These are phyloP conservation scores for Phaeosphaeriaceae sp. DNA, from an alignment of 2,329 filamentous ascomycete species.

Conservation along the genomic window DNA sequence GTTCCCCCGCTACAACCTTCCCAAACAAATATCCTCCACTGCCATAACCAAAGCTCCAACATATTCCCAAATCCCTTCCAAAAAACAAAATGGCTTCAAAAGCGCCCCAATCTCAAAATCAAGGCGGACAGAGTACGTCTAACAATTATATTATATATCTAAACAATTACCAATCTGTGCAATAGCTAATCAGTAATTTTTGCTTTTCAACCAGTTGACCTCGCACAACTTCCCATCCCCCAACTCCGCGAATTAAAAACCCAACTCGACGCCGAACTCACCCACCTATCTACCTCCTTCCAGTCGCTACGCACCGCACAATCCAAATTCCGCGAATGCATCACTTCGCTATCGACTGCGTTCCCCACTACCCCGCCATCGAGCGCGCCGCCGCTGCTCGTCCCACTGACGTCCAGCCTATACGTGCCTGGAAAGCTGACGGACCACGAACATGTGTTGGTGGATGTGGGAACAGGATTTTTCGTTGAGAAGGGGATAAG, in stretches of 20 bases:
- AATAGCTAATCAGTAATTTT: too few relatives aligned
- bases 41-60: slow-evolving; percentile 5
- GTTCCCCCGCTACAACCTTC: slow-evolving; percentile 26
- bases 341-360: slow-evolving; percentile 73
- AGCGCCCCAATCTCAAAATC: slow-evolving; percentile 28
- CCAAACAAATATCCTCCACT: slow-evolving; percentile 17
- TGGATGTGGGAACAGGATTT: slow-evolving; percentile 93
- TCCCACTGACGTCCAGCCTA: slow-evolving; percentile 92
- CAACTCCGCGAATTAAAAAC: slow-evolving; percentile 93
- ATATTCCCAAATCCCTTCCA: slow-evolving; percentile 5
- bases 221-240: slow-evolving; percentile 79
- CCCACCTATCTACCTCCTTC: slow-evolving; percentile 91
- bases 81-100: slow-evolving; percentile 30
- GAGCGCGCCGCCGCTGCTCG: slow-evolving; percentile 68
- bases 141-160: neutral
- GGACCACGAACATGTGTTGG: slow-evolving; percentile 57
- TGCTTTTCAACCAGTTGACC: slow-evolving; percentile 59
- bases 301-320: slow-evolving; percentile 88
- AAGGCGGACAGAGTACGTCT: slow-evolving; percentile 36
- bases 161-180: slow-evolving; percentile 3
- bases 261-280: slow-evolving; percentile 93
- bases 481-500: slow-evolving; percentile 82
- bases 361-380: slow-evolving; percentile 48
- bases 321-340: slow-evolving; percentile 88
- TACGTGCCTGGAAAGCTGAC: slow-evolving; percentile 87